These are phyloP conservation scores for Sporobolomyces roseus DNA, from an alignment of 768 basidiomycete species.

Conservation along the genomic window DNA sequence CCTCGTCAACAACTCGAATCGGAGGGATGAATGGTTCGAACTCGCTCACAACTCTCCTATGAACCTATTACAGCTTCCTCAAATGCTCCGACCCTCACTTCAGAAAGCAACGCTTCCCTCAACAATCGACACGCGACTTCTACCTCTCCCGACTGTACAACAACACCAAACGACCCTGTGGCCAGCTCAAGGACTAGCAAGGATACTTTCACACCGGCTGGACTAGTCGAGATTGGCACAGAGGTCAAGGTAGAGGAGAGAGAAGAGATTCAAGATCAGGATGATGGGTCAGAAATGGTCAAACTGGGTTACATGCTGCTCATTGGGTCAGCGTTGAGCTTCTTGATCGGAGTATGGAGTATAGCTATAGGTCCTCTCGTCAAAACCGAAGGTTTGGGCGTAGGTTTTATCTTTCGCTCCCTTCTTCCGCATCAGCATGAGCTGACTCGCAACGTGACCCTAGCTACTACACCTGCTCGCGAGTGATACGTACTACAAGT, in stretches of 20 bases:
- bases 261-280: constrained; percentile 1
- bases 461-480: constrained; percentile 66
- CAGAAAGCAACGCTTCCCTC: neutral
- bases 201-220: neutral
- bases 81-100: neutral
- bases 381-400: neutral
- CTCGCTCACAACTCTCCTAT: neutral
- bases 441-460: too few relatives aligned
- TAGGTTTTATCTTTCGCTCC: neutral
- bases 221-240: neutral
- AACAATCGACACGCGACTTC: neutral
- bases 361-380: constrained; percentile 24
- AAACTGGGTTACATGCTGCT: constrained; percentile 24
- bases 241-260: neutral
- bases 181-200: neutral
- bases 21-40: constrained; percentile 13
- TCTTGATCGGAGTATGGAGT: constrained; percentile 31
- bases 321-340: neutral
- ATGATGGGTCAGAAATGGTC: constrained; percentile 15
- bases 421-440: neutral
- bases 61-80: neutral
- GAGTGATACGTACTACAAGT: constrained; percentile 83
- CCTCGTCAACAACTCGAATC: too few relatives aligned
- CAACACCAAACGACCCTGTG: neutral
- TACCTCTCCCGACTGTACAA: neutral